Conservation (phyloP, 139 green algal genomes). For the Nannochloris sp. region DNA sequence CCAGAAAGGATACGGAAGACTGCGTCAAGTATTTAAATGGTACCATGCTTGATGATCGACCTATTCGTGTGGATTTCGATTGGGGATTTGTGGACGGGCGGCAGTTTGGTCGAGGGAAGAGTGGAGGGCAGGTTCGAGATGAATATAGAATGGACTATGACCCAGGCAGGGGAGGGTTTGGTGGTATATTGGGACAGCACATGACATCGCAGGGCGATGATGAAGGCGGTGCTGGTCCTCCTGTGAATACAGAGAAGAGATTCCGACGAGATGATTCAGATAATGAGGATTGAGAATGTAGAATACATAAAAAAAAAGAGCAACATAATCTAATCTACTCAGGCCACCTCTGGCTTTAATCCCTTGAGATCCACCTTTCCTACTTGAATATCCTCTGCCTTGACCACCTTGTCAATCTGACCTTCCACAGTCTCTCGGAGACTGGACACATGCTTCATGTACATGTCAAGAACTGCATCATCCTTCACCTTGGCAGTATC, state of each 20-base stretch:
- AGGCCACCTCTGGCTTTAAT: slow-evolving; percentile 27
- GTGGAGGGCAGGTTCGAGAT: slow-evolving; percentile 91
- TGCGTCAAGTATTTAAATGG: slow-evolving; percentile 85
- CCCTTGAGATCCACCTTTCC: slow-evolving; percentile 9
- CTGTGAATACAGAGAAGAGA: slow-evolving; percentile 10
- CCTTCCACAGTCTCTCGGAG: slow-evolving; percentile 18
- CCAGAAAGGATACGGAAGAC: slow-evolving; percentile 65
- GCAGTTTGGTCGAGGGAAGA: slow-evolving; percentile 86
- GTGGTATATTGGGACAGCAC: slow-evolving; percentile 34
- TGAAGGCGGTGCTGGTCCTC: neutral
- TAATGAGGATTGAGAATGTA: slow-evolving; percentile 13
- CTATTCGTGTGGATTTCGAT: slow-evolving; percentile 93
- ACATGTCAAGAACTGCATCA: slow-evolving; percentile 40
- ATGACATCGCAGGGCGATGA: slow-evolving; percentile 18
- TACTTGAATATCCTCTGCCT: slow-evolving; percentile 4
- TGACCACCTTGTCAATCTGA: slow-evolving; percentile 17
- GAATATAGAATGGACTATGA: slow-evolving; percentile 95
- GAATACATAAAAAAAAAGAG: slow-evolving; percentile 11
- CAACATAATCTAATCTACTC: slow-evolving; percentile 5
- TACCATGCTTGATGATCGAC: slow-evolving; percentile 83
- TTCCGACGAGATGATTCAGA: slow-evolving; percentile 15
- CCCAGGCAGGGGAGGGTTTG: slow-evolving; percentile 70
- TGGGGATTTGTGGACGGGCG: slow-evolving; percentile 94
- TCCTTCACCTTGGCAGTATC: slow-evolving; percentile 35
- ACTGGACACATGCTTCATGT: slow-evolving; percentile 23